Base-by-base conservation (phyloP, 2,329 filamentous ascomycete species). In the Diaporthe eres region DNA sequence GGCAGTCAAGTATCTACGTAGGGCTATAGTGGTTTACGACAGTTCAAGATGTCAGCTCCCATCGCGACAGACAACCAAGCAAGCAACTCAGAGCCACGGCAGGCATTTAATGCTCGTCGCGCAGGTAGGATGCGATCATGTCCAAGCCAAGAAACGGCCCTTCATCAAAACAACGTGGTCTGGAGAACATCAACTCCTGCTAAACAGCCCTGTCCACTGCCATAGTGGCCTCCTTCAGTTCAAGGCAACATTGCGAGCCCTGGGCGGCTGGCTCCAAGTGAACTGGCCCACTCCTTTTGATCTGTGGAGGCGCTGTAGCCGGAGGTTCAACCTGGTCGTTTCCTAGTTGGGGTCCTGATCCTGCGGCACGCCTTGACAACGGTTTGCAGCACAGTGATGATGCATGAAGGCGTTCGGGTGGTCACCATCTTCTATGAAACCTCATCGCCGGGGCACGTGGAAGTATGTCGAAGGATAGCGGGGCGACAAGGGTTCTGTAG, bases 1-100 rank as follows among this genome's bases (percentile, higher is more conserved):
- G 68, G 63, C 57, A 77, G 71, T 67, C 68, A 70, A 63, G 42
- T 67, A 77, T 77, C 76, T 77, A 77, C 74, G 67, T 77, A 75
- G 74, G 57, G 63, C 76, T 42, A 73, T 68, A 63, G 57, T 72
- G 70, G 63, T 75, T 77, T 77, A 77, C 76, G 76, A 73, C 57
- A 71, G 65, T 60, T 67, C 55, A 34, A 37, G 44, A 13, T 22
- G 44, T 55, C 61, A 55, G 42, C 17, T 65, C 44, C 25, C 68
- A 67, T 49, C 75, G 31, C 60, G 39, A 55, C 25, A 42, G 47
- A 71, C 42, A 71, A 31, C 76, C 65, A 55, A 55, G 44, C 55
- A 57, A 10, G 31, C 31, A 67, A 25, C 31, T 39, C 65, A 51
- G 68, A 57, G 31, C 47, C 74, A 74, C 55, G 61, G 31, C 74